Percentiles rank a stretch among this genome's conserved stretches.
These are phyloP conservation scores for Nemania serpens DNA, from an alignment of 2,329 filamentous ascomycete genomes.

Conservation along the genomic window DNA sequence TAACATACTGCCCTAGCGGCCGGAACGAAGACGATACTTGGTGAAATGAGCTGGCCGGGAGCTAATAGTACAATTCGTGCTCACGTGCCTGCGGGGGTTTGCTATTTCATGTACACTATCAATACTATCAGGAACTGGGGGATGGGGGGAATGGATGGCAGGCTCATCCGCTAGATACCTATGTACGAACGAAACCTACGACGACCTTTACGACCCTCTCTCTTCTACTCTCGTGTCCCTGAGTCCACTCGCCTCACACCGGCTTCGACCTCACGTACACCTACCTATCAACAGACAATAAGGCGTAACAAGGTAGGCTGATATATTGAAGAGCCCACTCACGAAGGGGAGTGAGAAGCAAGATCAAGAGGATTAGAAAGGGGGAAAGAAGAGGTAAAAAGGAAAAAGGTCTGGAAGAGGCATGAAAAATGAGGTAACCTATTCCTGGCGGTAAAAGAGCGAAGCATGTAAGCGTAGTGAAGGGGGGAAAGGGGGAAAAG, in stretches of 20 bases:
- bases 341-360: background rate
- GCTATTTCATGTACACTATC: slow-evolving; percentile 15
- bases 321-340: too few species aligned
- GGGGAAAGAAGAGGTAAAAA: background rate
- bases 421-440: background rate
- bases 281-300: background rate
- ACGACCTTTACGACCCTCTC: slow-evolving; percentile 15
- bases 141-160: background rate
- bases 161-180: slow-evolving; percentile 5
- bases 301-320: background rate
- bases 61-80: slow-evolving; percentile 10
- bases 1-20: background rate
- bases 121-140: background rate
- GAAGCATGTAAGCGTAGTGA: background rate
- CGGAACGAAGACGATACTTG: background rate
- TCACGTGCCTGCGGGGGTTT: slow-evolving; percentile 1
- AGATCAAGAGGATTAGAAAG: background rate
- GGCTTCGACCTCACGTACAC: background rate
- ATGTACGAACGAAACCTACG: slow-evolving; percentile 18
- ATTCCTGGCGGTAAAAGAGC: too few species aligned
- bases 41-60: background rate
- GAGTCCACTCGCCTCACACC: background rate
- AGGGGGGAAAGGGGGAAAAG: background rate
- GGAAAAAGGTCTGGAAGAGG: background rate
- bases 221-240: background rate